Percentiles rank a stretch among this genome's conserved stretches.
Conservation (phyloP, 106 monocot genomes). For the Narthecium ossifragum region DNA sequence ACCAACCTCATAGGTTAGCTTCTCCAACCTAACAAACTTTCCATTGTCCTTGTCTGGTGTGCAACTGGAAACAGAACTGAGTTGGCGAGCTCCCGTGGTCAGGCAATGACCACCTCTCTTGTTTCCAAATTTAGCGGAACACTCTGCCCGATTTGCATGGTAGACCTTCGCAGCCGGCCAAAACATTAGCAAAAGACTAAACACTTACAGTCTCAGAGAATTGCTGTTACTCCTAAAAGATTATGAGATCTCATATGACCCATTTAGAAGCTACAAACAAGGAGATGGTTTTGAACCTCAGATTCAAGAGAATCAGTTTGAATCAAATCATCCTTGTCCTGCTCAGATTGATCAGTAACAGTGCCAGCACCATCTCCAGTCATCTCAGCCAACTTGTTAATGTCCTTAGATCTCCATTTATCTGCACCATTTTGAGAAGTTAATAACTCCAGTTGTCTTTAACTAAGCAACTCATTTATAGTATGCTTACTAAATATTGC, state of each 20-base stretch:
- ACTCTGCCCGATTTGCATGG: constrained; percentile 7
- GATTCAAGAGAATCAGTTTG: constrained; percentile 9
- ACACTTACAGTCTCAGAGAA: too few species aligned
- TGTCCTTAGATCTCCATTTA: constrained; percentile 5
- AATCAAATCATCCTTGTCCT: constrained; percentile 11
- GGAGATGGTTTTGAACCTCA: constrained; percentile 16
- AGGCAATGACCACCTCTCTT: constrained; percentile 4
- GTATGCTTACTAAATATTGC: too few species aligned
- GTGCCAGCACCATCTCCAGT: constrained; percentile 9
- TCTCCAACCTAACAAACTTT: constrained; percentile 3
- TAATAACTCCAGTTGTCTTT: constrained; percentile 1
- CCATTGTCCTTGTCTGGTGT: background rate
- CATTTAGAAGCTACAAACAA: too few species aligned
- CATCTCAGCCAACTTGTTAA: background rate
- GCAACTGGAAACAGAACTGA: constrained; percentile 11
- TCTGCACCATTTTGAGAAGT: constrained; percentile 14
- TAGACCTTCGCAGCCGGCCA: background rate
- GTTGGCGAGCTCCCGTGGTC: constrained; percentile 6
- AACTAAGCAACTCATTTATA: too few species aligned
- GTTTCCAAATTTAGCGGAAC: constrained; percentile 5
- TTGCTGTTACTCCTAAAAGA: too few species aligned
- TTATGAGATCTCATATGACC: background rate
- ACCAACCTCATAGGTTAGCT: background rate
- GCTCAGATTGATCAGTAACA: constrained; percentile 8
- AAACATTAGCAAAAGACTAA: background rate